Evolutionary conservation across 352 stramenopile genomes (phyloP).

Genomic region (Nothophytophthora sp.): DNA sequence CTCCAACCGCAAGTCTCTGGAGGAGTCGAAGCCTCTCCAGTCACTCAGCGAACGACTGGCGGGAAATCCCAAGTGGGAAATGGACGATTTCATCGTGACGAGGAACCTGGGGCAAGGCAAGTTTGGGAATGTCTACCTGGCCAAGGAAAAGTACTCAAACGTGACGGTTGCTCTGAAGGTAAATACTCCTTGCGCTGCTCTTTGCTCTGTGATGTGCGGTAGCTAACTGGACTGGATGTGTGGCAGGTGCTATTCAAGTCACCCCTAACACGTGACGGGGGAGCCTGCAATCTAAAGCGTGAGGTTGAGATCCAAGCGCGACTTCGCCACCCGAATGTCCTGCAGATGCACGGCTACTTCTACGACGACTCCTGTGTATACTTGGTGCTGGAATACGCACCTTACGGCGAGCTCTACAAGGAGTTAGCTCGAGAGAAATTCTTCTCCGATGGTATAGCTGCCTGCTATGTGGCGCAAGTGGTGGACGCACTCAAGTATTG

Average conservation of each 20-base stretch:
- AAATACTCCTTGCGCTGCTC: not conserved
- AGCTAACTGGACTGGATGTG: not conserved
- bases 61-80: conserved; percentile 63
- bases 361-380: conserved; percentile 85
- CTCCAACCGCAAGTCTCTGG: conserved; percentile 44
- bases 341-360: conserved; percentile 84
- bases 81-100: conserved; percentile 79
- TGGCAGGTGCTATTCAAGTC: conserved; percentile 71
- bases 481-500: conserved; percentile 76
- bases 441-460: conserved; percentile 56
- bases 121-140: conserved; percentile 86
- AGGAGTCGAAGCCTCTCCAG: conserved; percentile 31
- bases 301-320: conserved; percentile 87
- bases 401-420: conserved; percentile 84
- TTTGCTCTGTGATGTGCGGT: not conserved
- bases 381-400: conserved; percentile 83
- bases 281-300: conserved; percentile 65
- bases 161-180: conserved; percentile 83
- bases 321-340: conserved; percentile 73
- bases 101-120: conserved; percentile 86
- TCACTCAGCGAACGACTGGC: conserved; percentile 52
- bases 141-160: conserved; percentile 67
- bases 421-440: conserved; percentile 53
- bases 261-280: conserved; percentile 53
- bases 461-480: conserved; percentile 78